Conservation (phyloP, 2,329 filamentous ascomycete species). For the Diaporthe citriasiana region DNA sequence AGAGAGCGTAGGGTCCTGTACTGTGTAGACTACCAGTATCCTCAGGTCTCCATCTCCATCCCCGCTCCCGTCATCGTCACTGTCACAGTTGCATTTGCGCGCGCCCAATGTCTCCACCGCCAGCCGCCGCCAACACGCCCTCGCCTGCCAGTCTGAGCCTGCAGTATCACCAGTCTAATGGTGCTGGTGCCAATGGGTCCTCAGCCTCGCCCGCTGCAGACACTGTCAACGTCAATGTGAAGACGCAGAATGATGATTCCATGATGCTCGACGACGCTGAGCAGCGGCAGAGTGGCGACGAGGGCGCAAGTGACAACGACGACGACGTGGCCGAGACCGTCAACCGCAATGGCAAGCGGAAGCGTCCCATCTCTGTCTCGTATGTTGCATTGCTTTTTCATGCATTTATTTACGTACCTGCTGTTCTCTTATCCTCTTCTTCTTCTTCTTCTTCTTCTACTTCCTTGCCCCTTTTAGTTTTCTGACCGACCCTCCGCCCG, state of each 20-base stretch:
- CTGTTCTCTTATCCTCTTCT: constrained; percentile 25
- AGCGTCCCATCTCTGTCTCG: constrained; percentile 73
- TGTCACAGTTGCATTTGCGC: constrained; percentile 15
- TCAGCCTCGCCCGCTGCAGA: constrained; percentile 39
- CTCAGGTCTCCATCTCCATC: constrained; percentile 21
- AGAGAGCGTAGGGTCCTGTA: not conserved
- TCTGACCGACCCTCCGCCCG: constrained; percentile 18
- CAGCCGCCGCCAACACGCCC: constrained; percentile 18
- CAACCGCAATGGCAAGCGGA: constrained; percentile 67
- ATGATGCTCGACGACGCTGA: constrained; percentile 35
- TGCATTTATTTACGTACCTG: not conserved
- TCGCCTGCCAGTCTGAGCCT: constrained; percentile 32
- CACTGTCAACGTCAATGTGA: constrained; percentile 37
- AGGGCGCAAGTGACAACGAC: constrained; percentile 60
- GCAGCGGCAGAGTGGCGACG: constrained; percentile 48
- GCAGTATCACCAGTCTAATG: constrained; percentile 14
- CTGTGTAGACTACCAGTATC: not conserved
- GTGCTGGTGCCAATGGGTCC: constrained; percentile 9
- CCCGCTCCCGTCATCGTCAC: constrained; percentile 5
- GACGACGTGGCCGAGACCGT: constrained; percentile 58
- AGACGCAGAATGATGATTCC: constrained; percentile 35
- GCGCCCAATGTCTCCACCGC: constrained; percentile 34
- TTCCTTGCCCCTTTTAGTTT: constrained; percentile 22
- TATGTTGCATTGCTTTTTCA: constrained; percentile 55
- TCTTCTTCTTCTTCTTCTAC: constrained; percentile 36